These are phyloP conservation scores for Astrephomene gubernaculifera DNA, from an alignment of 139 green algal genomes.

Conservation along the genomic window DNA sequence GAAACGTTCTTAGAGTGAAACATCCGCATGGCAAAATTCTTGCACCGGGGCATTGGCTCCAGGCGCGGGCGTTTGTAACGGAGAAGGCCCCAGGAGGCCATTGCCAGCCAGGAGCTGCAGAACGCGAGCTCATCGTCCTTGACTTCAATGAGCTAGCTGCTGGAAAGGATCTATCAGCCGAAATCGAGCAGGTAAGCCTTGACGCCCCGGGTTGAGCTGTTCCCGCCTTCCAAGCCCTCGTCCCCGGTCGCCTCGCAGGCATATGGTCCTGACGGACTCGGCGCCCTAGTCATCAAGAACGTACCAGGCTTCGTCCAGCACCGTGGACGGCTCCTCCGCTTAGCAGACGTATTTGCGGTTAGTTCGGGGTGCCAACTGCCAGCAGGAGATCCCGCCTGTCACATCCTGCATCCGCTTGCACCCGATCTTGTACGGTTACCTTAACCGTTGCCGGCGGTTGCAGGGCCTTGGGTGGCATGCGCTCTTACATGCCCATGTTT, in stretches of 20 bases:
- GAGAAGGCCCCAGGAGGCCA: conserved; percentile 1
- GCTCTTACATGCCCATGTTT: no score
- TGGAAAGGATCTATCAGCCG: neutral
- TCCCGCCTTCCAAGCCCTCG: neutral
- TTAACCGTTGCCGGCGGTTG: no score
- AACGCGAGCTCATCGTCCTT: neutral
- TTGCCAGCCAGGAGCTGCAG: neutral
- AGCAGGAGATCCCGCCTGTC: no score
- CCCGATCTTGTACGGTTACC: no score
- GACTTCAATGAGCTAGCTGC: neutral
- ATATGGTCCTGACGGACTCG: conserved; percentile 67
- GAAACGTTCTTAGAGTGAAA: no score
- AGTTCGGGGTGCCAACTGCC: conserved; percentile 13
- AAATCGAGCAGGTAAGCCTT: conserved; percentile 3
- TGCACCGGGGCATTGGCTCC: neutral
- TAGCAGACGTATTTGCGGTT: conserved; percentile 67
- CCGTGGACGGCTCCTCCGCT: conserved; percentile 63
- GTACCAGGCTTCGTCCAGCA: conserved; percentile 59
- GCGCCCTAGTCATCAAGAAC: conserved; percentile 63
- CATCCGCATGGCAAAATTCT: neutral
- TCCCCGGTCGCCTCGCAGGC: conserved; percentile 58
- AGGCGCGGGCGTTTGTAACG: neutral
- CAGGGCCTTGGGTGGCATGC: no score
- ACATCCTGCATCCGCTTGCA: no score
- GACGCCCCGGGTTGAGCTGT: neutral